Base-by-base conservation (phyloP, 768 basidiomycete species). In the Rhizopogon vinicolor region DNA sequence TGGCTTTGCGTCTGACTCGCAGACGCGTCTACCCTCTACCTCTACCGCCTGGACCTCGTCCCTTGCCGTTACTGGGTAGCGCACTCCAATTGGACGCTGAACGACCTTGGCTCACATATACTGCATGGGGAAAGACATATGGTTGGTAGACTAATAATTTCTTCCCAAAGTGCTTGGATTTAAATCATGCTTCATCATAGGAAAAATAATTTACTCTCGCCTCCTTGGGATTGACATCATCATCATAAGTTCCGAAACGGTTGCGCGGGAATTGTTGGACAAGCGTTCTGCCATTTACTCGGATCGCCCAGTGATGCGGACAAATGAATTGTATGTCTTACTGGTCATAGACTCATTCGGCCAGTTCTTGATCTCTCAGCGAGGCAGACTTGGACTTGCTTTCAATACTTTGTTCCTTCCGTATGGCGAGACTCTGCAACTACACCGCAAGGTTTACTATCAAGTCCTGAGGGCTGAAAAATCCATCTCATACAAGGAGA, bases 81-180 rank as follows among this genome's bases (percentile, higher is more conserved):
- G 33, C 43, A 25, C 53, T 48, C 25, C 55, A 60, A 29, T 29
- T 65, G 13, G 61, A 60, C 5, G 25, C 43, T 3, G 28, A 58
- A 13, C 40, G 44, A 3, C 57, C 63, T 5, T 65, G 64, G 64
- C 39, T 62, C 40, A 56, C 60, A 5, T 65, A 58, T 44, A 41
- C 60, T 14, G 59, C 60, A 0, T 65, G 64, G 64, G 51, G 61
- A 19, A 55, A 55, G 51, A 55, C 44, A 41, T 65, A 64, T 28
- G 64, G 64, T 60, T 25, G 7, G 59, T 35, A 12, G 7, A 12
- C 10, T 12, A 22, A 49, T 33, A 7, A n/a, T 16, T 29, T 40
- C 29, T 53, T 56, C 16, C 16, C 12, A 29, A 28, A 13, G 19
- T 41, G 25, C 37, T 51, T 37, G 7, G 31, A 31, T 9, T 33